Conservation (phyloP, 805 yeast species). For the Myxozyma mucilagina region DNA sequence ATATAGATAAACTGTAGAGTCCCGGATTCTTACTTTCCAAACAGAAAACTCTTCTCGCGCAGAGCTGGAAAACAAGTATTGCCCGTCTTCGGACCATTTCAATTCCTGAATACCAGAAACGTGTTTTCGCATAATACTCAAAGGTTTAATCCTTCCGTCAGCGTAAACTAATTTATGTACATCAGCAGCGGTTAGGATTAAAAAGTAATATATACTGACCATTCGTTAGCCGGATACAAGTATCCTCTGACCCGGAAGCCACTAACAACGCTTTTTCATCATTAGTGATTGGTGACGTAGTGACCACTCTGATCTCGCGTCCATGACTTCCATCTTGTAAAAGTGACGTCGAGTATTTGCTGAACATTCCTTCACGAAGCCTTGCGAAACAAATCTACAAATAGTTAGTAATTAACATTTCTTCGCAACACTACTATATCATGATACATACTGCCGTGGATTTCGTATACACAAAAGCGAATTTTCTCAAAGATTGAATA, state of each 20-base stretch:
- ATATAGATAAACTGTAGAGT: conserved; percentile 48
- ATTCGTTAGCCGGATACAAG: conserved; percentile 60
- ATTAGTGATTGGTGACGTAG: conserved; percentile 47
- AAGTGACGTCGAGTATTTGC: conserved; percentile 23
- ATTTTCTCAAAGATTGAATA: conserved; percentile 35
- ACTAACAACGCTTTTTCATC: conserved; percentile 45
- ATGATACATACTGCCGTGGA: conserved; percentile 39
- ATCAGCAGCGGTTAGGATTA: conserved; percentile 34
- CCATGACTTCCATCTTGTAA: conserved; percentile 79
- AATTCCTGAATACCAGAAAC: conserved; percentile 85
- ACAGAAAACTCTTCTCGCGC: conserved; percentile 82
- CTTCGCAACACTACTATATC: neutral
- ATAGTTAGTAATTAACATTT: neutral
- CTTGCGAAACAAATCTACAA: conserved; percentile 9
- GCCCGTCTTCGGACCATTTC: conserved; percentile 47
- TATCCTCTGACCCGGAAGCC: conserved; percentile 87
- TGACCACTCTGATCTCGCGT: conserved; percentile 78
- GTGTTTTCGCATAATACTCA: conserved; percentile 73
- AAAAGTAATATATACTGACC: conserved; percentile 4
- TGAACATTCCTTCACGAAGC: neutral
- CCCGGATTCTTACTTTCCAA: conserved; percentile 60
- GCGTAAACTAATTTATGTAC: neutral
- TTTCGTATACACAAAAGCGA: conserved; percentile 59
- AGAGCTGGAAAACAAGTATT: conserved; percentile 51
- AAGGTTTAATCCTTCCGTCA: conserved; percentile 50